Evolutionary conservation across 1,284 basidiomycete genomes (phyloP), one percentile per base, ranked within the genome.

Genomic region (Prillingera fragicola): DNA sequence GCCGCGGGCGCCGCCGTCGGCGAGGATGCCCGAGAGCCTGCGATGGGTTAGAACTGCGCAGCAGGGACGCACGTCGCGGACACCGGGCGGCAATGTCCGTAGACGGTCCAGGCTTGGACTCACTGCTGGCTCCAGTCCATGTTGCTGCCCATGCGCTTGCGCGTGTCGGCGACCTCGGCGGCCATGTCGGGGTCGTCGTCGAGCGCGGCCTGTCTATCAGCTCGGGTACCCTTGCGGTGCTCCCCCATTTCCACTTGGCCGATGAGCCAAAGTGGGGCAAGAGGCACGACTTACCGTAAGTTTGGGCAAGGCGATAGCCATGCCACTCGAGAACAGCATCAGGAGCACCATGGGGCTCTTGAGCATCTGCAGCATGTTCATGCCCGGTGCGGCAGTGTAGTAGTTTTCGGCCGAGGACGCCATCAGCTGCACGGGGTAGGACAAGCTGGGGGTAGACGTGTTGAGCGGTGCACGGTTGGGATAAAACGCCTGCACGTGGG

Each of bases 301-400:
- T 64, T 85, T 87, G 2, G 87, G 87, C 77, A 83, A 80, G n/a
- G 74, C 79, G 17, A 86, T 70, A 69, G 87, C 79, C 78, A 89
- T 79, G 25, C 73, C 71, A 23, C 77, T 86, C 33, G 76, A 82
- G 54, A 78, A 74, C 15, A 83, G 73, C 83, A 87, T 85, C 73
- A 90, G 79, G 47, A 91, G 72, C 72, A 87, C 83, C 87, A 91
- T 89, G 3, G 87, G 87, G 63, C 80, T 88, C 58, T 84, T 81
- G 60, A 91, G 74, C 83, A 90, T 85, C 36, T 75, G 80, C 42
- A 86, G 46, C 21, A 88, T 56, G 66, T 87, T 84, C 74, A 89
- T 85, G 15, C 60, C 58, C 3, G 79, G 78, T 61, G 85, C 77
- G 14, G 69, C 76, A 18, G 83, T 80, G 41, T 80, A 76, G 63